Evolutionary conservation across 1,139 yeast genomes (phyloP).

Genomic region (Lodderomyces jiufengensis): DNA sequence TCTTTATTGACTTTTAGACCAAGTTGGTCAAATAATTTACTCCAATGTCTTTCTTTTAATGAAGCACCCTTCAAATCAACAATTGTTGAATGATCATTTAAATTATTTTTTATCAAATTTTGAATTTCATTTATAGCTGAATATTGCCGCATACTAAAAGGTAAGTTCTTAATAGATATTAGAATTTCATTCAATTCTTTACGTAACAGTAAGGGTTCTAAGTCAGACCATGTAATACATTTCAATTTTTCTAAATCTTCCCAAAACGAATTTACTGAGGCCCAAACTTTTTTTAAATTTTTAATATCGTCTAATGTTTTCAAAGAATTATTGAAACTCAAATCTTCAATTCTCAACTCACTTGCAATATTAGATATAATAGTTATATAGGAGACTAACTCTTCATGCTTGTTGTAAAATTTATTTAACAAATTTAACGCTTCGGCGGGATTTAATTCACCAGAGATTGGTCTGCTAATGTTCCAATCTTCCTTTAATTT

Average conservation of each 20-base stretch:
- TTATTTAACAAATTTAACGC: conserved; percentile 48
- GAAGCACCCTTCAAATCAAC: conserved; percentile 54
- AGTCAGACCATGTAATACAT: conserved; percentile 46
- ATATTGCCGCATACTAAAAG: conserved; percentile 62
- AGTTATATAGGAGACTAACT: conserved; percentile 17
- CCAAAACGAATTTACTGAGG: conserved; percentile 55
- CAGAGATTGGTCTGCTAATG: conserved; percentile 34
- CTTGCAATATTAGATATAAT: conserved; percentile 40
- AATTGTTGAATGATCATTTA: conserved; percentile 39
- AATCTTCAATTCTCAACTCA: conserved; percentile 38
- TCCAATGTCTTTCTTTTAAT: conserved; percentile 71
- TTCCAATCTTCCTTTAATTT: conserved; percentile 30
- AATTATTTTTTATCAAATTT: conserved; percentile 36
- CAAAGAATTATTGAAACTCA: conserved; percentile 25
- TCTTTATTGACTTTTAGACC: conserved; percentile 16
- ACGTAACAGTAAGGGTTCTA: conserved; percentile 48
- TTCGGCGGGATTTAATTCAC: conserved; percentile 36
- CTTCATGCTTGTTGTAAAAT: conserved; percentile 35
- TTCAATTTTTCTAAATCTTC: conserved; percentile 46
- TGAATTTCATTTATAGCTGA: conserved; percentile 65
- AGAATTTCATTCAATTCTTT: conserved; percentile 51
- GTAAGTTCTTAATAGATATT: conserved; percentile 47
- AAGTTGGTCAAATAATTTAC: conserved; percentile 37
- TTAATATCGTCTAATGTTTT: conserved; percentile 47
- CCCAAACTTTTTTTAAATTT: conserved; percentile 66